Base-by-base conservation (phyloP, 306 rosid species). In the Prosopis cineraria region DNA sequence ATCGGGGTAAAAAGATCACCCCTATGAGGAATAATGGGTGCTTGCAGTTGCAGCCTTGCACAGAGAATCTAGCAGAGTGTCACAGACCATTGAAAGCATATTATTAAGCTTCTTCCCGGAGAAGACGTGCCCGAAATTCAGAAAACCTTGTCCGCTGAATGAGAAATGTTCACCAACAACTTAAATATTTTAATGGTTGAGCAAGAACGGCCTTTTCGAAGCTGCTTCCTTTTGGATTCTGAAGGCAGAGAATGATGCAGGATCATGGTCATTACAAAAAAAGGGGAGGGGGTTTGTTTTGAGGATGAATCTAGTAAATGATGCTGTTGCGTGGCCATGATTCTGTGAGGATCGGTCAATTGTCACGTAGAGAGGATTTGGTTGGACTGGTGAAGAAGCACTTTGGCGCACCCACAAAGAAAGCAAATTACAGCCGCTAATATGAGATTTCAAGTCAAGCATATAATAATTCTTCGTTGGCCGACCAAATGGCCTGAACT, bases 351-450 rank as follows among this genome's bases (percentile, higher is more conserved):
- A 9, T 17, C 40, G 13, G 10, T 66, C 71, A 82, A 19, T 24
- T 33, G 22, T 68, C 74, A 62, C 66, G 17, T 65, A 72, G 7
- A 67, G 59, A 64, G 41, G 50, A 41, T 79, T 75, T 79, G 84
- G 81, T 75, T 83, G 81, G 73, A 10, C 48, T 30, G 29, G 68
- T 60, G 52, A 75, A 27, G 22, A 40, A 41, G 36, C 74, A 71
- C 79, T 53, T 48, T 27, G 60, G 41, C 56, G 41, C 56, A 80
- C 33, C 66, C 63, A 58, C 24, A 68, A 44, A 79, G 17, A 10
- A 55, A 70, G 27, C 39, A 59, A 16, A 68, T 69, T 62, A 76
- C n/a, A 76, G 34, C 67, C 80, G 34, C 74, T 60, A 69, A 70
- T 75, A 63, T 17, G 40, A 27, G 6, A 58, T 55, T 67, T 43